Conservation (phyloP, 768 basidiomycete genomes). For the Mycena amicta region DNA sequence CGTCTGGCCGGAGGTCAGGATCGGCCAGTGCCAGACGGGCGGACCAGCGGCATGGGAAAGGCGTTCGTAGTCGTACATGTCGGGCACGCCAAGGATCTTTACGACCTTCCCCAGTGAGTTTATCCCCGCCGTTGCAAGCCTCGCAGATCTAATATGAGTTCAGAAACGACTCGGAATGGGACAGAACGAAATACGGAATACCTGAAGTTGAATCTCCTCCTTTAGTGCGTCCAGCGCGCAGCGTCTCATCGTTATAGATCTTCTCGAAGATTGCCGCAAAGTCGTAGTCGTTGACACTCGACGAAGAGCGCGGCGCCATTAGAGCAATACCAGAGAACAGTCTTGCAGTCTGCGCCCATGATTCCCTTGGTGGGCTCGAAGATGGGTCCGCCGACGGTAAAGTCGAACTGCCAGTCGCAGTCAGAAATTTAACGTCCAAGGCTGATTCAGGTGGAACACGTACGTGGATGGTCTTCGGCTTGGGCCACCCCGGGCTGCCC, state of each 20-base stretch:
- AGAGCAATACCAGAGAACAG: slow-evolving; percentile 4
- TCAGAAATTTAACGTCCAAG: not conserved
- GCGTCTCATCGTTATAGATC: slow-evolving; percentile 4
- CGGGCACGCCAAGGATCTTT: slow-evolving; percentile 1
- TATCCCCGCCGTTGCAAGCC: slow-evolving; percentile 10
- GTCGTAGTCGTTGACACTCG: slow-evolving; percentile 9
- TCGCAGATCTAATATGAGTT: not conserved
- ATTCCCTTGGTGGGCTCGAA: slow-evolving; percentile 10
- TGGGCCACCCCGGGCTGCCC: slow-evolving; percentile 10
- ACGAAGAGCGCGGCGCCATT: not conserved
- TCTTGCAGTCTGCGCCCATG: slow-evolving; percentile 13
- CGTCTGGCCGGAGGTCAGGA: not conserved
- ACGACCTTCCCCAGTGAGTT: not conserved
- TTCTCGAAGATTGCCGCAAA: slow-evolving; percentile 5
- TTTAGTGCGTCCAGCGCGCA: slow-evolving; percentile 7
- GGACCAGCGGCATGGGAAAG: not conserved
- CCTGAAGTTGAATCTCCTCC: slow-evolving; percentile 4
- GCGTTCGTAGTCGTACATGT: slow-evolving; percentile 17
- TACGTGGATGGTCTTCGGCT: slow-evolving; percentile 8
- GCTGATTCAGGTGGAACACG: too few relatives aligned
- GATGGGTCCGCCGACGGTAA: slow-evolving; percentile 2
- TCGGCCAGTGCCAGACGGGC: not conserved
- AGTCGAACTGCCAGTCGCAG: slow-evolving; percentile 7
- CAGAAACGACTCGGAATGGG: not conserved
- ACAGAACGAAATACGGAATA: not conserved